Conservation (phyloP, 1,284 basidiomycete species). For the Veloporphyrellus conicus region DNA sequence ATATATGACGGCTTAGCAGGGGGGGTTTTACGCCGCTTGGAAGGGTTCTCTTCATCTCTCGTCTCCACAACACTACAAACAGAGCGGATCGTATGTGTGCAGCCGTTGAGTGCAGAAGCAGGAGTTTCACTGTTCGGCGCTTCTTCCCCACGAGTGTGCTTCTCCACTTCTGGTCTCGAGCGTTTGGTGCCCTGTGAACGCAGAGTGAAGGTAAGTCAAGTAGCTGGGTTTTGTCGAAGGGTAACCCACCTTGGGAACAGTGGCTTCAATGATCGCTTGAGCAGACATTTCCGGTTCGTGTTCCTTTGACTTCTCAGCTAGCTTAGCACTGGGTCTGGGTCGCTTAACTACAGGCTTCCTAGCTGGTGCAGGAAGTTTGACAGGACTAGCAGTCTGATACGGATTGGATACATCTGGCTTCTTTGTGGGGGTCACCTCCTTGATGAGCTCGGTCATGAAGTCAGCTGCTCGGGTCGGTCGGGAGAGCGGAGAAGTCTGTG, state of each 20-base stretch:
- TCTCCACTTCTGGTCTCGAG: constrained; percentile 46
- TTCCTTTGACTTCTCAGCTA: constrained; percentile 32
- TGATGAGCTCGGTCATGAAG: constrained; percentile 63
- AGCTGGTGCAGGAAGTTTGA: constrained; percentile 39
- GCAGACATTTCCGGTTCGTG: constrained; percentile 42
- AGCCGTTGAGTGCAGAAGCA: constrained; percentile 30
- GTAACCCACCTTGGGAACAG: constrained; percentile 57
- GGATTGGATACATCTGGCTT: constrained; percentile 66
- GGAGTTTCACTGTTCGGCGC: constrained; percentile 1
- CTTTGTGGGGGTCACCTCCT: constrained; percentile 59
- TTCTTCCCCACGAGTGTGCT: constrained; percentile 13
- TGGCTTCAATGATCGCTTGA: constrained; percentile 67
- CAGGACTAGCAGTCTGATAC: constrained; percentile 62
- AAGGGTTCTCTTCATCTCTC: constrained; percentile 34
- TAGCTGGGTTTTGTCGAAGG: constrained; percentile 1
- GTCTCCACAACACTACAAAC: constrained; percentile 20
- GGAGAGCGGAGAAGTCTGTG: constrained; percentile 34
- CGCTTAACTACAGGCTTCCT: constrained; percentile 41
- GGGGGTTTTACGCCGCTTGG: constrained; percentile 41
- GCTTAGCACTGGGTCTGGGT: constrained; percentile 23
- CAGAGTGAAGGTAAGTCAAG: not conserved
- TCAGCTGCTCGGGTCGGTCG: constrained; percentile 57
- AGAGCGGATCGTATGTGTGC: constrained; percentile 1
- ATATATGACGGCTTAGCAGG: constrained; percentile 3
- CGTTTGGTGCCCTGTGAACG: constrained; percentile 60